A percentile compares a stretch with the other conserved stretches of the same genome.
phyloP scores from a whole-genome alignment of 2,329 filamentous ascomycete species.

The Beauveria sp. region DNA sequence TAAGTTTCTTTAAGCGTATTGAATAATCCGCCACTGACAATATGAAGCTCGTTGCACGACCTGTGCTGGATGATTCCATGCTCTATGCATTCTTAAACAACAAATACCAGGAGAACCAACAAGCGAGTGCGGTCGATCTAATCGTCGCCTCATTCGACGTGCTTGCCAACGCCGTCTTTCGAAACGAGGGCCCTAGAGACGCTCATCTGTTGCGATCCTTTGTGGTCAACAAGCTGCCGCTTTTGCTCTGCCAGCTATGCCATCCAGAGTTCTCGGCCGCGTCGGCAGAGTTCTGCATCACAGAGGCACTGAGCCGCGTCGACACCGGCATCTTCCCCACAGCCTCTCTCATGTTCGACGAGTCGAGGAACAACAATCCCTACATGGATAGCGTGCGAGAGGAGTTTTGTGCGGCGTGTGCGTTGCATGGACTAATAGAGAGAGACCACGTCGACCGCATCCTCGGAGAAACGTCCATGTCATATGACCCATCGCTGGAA shows the following conservation, averaged over 20 bases:
- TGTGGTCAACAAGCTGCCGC: slow-evolving; percentile 60
- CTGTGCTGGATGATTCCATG: slow-evolving; percentile 71
- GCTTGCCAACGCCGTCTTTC: slow-evolving; percentile 77
- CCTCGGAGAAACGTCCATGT: slow-evolving; percentile 76
- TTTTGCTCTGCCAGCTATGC: slow-evolving; percentile 45
- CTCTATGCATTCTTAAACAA: slow-evolving; percentile 77
- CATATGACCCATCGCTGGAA: slow-evolving; percentile 64
- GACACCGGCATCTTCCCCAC: slow-evolving; percentile 70
- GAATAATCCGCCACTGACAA: no score
- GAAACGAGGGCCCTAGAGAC: slow-evolving; percentile 44
- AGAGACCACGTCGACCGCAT: slow-evolving; percentile 71
- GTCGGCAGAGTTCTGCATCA: slow-evolving; percentile 62
- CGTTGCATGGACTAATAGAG: slow-evolving; percentile 75
- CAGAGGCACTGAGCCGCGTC: slow-evolving; percentile 68
- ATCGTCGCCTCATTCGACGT: slow-evolving; percentile 86
- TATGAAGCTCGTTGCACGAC: slow-evolving; percentile 68
- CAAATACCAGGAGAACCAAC: slow-evolving; percentile 76
- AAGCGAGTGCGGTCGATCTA: slow-evolving; percentile 71
- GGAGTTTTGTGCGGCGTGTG: slow-evolving; percentile 85
- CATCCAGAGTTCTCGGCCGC: slow-evolving; percentile 67
- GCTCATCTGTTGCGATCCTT: slow-evolving; percentile 79
- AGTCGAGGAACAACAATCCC: slow-evolving; percentile 48
- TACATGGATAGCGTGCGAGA: slow-evolving; percentile 53
- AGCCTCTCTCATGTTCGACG: slow-evolving; percentile 51
- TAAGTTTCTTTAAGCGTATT: slow-evolving; percentile 33